Base-by-base conservation (phyloP, 179 eudicot species). In the Dionaea muscipula region DNA sequence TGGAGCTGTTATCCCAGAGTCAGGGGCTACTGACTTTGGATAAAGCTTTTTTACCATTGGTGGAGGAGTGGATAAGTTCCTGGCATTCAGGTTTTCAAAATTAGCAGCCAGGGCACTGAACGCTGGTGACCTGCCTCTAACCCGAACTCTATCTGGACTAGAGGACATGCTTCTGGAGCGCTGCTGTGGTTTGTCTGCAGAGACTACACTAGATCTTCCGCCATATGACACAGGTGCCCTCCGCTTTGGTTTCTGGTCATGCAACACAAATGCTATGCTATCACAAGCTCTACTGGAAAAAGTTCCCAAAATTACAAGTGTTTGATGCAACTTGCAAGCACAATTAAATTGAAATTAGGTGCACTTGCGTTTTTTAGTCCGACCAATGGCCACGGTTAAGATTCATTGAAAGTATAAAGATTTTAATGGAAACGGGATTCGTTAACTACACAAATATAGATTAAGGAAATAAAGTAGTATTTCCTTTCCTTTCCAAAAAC, bases 201-300 rank as follows among this genome's bases (percentile, higher is more conserved):
- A 19, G 7, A 51, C 81, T 50, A 78, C 79, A 62, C 91, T 63
- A 14, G 96, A 84, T 60, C 99, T 74, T 66, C 95, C 95, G 33
- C 89, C 76, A 60, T 74, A 79, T 57, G 88, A 66, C 52, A 73
- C 72, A 26, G 94, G 83, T 8, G 82, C 59, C 74, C 99, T 77
- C 70, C 94, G 76, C 76, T 81, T 93, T 25, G 96, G 96, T 73
- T 93, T 93, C 99, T 93, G n/a, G n/a, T n/a, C n/a, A n/a, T n/a
- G n/a, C n/a, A n/a, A n/a, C n/a, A n/a, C n/a, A n/a, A n/a, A n/a
- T n/a, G n/a, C n/a, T n/a, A n/a, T n/a, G n/a, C n/a, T n/a, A n/a
- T n/a, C n/a, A n/a, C n/a, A n/a, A n/a, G n/a, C n/a, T n/a, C n/a
- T n/a, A n/a, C n/a, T n/a, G n/a, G n/a, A n/a, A n/a, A n/a, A n/a